A percentile compares a stretch with the other conserved stretches of the same genome.
phyloP scores from a whole-genome alignment of 306 rosid genomes.

The Carpinus viminea region DNA sequence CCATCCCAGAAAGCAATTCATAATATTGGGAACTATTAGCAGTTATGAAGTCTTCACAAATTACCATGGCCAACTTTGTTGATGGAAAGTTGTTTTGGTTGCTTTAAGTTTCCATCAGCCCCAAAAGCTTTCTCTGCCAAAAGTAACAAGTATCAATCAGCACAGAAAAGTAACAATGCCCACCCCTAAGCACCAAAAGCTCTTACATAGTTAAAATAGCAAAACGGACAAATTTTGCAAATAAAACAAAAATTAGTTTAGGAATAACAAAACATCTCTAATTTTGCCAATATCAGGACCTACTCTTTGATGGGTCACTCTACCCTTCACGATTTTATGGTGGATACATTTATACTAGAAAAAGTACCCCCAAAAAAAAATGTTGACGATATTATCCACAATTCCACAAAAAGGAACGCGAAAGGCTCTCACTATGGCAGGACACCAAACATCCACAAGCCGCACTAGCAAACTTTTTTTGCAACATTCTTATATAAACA shows the following conservation, averaged over 20 bases:
- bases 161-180: constrained; percentile 8
- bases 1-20: neutral
- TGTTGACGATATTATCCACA: neutral
- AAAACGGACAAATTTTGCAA: neutral
- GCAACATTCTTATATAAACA: neutral
- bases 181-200: neutral
- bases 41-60: constrained; percentile 11
- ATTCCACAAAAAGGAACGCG: neutral
- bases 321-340: neutral
- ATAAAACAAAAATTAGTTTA: neutral
- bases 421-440: neutral
- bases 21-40: neutral
- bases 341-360: neutral
- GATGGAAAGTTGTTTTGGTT: constrained; percentile 77
- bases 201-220: neutral
- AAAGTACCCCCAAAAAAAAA: neutral
- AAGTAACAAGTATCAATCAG: constrained; percentile 14
- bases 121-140: constrained; percentile 88
- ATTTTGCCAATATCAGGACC: neutral
- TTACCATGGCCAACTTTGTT: constrained; percentile 96
- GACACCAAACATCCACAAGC: neutral
- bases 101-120: constrained; percentile 79
- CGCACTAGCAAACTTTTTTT: neutral
- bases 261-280: neutral
- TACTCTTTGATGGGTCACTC: neutral